Evolutionary conservation across 768 basidiomycete genomes (phyloP).

Genomic region (Hebeloma cylindrosporum): DNA sequence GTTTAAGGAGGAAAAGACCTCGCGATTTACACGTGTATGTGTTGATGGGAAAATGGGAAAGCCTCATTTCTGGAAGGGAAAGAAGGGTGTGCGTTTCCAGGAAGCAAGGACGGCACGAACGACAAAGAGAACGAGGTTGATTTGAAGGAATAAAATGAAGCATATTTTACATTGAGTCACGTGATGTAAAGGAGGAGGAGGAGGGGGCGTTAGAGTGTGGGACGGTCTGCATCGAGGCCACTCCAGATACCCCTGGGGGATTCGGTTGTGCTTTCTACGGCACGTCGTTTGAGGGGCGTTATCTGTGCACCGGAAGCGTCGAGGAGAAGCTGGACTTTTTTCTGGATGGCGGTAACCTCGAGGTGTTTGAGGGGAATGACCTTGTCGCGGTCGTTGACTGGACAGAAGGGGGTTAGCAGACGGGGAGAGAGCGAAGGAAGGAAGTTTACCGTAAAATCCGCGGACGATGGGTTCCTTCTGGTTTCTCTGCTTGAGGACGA

Average conservation of each 20-base stretch:
- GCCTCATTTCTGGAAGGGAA: conserved; percentile 31
- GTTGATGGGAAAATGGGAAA: conserved; percentile 34
- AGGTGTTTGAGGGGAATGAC: conserved; percentile 79
- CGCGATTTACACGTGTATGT: conserved; percentile 46
- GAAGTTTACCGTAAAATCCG: conserved; percentile 78
- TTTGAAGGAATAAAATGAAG: conserved; percentile 27
- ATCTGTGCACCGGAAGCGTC: conserved; percentile 89
- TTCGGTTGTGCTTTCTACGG: conserved; percentile 78
- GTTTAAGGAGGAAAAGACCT: conserved; percentile 28
- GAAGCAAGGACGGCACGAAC: conserved; percentile 22
- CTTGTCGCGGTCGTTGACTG: conserved; percentile 88
- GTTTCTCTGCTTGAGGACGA: conserved; percentile 76
- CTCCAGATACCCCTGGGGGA: conserved; percentile 89
- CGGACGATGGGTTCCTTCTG: conserved; percentile 78
- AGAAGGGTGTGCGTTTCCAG: conserved; percentile 25
- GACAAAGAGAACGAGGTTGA: conserved; percentile 27
- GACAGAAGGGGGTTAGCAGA: conserved; percentile 17
- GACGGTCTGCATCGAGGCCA: conserved; percentile 78
- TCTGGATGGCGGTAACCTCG: conserved; percentile 68
- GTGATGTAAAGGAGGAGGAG: conserved; percentile 27
- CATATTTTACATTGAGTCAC: conserved; percentile 30
- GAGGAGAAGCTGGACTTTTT: conserved; percentile 80
- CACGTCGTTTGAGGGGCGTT: conserved; percentile 70
- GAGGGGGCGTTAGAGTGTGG: conserved; percentile 37
- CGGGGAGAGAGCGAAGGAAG: conserved; percentile 13